These are phyloP conservation scores for barley (Hordeum vulgare) DNA, from an alignment of 176 grass and related monocot genomes.

Conservation along the genomic window DNA sequence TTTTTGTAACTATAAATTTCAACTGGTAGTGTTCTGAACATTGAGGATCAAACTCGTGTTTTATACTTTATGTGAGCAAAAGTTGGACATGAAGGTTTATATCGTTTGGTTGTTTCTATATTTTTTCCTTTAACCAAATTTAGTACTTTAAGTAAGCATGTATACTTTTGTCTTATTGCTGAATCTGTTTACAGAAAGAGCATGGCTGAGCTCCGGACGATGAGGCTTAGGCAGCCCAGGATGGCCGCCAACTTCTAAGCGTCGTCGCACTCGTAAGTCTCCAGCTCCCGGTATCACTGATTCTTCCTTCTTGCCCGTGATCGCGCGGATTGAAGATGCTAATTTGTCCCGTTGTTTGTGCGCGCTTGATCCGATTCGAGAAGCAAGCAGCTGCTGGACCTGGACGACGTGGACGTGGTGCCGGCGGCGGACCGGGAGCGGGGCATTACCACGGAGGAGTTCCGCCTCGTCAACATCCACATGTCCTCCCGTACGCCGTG, in stretches of 20 bases:
- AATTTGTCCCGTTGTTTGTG: not conserved
- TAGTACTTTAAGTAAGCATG: not conserved
- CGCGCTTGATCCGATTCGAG: not conserved
- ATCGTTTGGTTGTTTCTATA: not conserved
- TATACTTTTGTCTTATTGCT: not conserved
- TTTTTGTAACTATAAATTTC: not conserved
- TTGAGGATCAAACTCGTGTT: not conserved
- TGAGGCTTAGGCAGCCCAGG: not conserved
- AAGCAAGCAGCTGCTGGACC: slow-evolving; percentile 90
- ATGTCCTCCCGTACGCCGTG: slow-evolving; percentile 67
- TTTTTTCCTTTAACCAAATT: not conserved
- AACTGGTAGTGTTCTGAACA: not conserved
- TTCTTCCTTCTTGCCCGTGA: not conserved
- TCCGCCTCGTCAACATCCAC: slow-evolving; percentile 90
- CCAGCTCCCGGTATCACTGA: not conserved
- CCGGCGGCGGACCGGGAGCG: slow-evolving; percentile 65
- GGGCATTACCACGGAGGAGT: slow-evolving; percentile 85
- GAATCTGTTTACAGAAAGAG: slow-evolving; percentile 54
- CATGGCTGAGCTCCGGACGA: slow-evolving; percentile 51
- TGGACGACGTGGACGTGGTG: slow-evolving; percentile 71
- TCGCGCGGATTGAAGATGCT: not conserved
- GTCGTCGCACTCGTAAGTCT: slow-evolving; percentile 56
- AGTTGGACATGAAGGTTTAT: not conserved
- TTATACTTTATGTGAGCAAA: not conserved
- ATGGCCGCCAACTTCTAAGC: slow-evolving; percentile 82